Percentiles rank a stretch among this genome's conserved stretches.
Conservation (phyloP, 2,329 filamentous ascomycete species). For the Penicillium sp. region DNA sequence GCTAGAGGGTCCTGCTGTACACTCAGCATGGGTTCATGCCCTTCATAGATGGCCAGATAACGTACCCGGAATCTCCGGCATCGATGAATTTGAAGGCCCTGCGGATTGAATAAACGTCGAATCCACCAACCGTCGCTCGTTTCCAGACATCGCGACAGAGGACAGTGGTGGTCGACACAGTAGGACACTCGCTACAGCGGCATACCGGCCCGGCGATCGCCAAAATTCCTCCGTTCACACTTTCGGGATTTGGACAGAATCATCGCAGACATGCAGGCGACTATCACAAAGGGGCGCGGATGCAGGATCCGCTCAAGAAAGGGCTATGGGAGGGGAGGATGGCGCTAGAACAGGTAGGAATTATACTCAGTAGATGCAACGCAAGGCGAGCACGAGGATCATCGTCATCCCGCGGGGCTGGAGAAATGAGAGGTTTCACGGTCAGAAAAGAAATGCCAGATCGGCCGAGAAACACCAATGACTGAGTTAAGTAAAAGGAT, state of each 20-base stretch:
- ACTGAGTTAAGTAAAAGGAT: slow-evolving; percentile 1
- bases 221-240: slow-evolving; percentile 21
- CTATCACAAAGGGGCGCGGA: slow-evolving; percentile 2
- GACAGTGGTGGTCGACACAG: slow-evolving; percentile 6
- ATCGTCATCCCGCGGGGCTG: not conserved
- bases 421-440: not conserved
- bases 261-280: slow-evolving; percentile 18
- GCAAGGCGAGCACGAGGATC: slow-evolving; percentile 9
- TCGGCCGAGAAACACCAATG: not conserved
- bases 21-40: slow-evolving; percentile 1
- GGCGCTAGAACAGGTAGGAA: slow-evolving; percentile 6
- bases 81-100: slow-evolving; percentile 3
- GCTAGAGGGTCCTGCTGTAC: slow-evolving; percentile 16
- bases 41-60: not conserved
- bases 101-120: slow-evolving; percentile 5
- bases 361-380: slow-evolving; percentile 8
- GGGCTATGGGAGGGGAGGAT: slow-evolving; percentile 3
- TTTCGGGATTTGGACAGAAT: slow-evolving; percentile 15
- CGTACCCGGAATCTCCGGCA: slow-evolving; percentile 13
- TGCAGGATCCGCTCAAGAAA: slow-evolving; percentile 4
- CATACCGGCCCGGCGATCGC: slow-evolving; percentile 15
- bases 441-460: not conserved
- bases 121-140: slow-evolving; percentile 9
- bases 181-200: slow-evolving; percentile 10
- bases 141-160: slow-evolving; percentile 15